Base-by-base conservation (phyloP, 768 basidiomycete genomes). In the Suillus weaverae region DNA sequence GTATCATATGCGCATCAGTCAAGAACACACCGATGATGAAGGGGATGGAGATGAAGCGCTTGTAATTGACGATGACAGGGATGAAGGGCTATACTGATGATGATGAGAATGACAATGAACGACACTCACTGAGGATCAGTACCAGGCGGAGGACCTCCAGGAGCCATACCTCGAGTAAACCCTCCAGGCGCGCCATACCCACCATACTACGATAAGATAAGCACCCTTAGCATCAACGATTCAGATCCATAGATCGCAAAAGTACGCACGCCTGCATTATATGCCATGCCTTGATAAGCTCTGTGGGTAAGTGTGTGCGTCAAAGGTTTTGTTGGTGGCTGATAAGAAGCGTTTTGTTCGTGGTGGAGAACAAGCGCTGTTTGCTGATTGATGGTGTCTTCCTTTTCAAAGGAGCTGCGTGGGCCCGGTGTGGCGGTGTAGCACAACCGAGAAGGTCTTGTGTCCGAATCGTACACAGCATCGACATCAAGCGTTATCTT, bases 41-140 rank as follows among this genome's bases (percentile, higher is more conserved):
- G 48, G 22, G 13, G 22, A 3, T 26, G 48, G 48, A 26, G 6
- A 48, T 48, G 22, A 14, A 26, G 46, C 13, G 22, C 22, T 44
- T 22, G 46, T 6, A 48, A 26, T 22, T 7, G 48, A 26, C 7
- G 6, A 8, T 26, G 14, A 50, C 30, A 4, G 3, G 48, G 48
- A 16, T 8, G 44, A 9, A 26, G 2, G 7, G 14, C 48, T 50
- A 50, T 8, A 3, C 22, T 26, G 26, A 50, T 8, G 14, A 22
- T 22, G n/a, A 48, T 22, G 26, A 30, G 4, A 30, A 51, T 30
- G 13, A 30, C 35, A 35, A 9, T 61, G 59, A n/a, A 35, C 16
- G 38, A 8, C 39, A 68, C 89, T 73, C 69, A 94, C 92, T 89
- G 86, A 32, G 90, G 90, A 62, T 94, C 92, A 16, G 87, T 87